Evolutionary conservation across 192 early-diverging fungal genomes (phyloP).

Genomic region (Rhizophlyctis rosea): DNA sequence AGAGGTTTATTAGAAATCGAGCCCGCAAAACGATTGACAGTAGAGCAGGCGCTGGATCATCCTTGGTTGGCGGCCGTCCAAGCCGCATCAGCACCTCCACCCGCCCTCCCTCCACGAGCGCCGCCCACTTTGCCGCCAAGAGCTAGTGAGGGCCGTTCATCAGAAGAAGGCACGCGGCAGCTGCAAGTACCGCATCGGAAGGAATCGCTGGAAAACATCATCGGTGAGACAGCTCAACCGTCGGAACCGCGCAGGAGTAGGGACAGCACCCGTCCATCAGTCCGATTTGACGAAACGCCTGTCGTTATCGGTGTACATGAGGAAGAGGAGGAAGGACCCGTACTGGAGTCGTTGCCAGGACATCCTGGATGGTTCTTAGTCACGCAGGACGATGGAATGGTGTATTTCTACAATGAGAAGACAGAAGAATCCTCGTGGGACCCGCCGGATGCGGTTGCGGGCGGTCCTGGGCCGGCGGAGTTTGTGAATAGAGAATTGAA

Average conservation of each 20-base stretch:
- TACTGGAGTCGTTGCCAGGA: background rate
- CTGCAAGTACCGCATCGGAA: background rate
- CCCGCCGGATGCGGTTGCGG: slow-evolving; percentile 1
- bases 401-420: slow-evolving; percentile 20
- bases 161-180: background rate
- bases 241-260: background rate
- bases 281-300: background rate
- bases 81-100: background rate
- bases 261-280: too few species aligned
- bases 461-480: background rate
- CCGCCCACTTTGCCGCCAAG: background rate
- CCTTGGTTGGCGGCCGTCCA: slow-evolving; percentile 62
- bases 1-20: slow-evolving; percentile 57
- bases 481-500: background rate
- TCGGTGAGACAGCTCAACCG: background rate
- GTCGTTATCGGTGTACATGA: background rate
- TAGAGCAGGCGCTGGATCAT: slow-evolving; percentile 67
- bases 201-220: background rate
- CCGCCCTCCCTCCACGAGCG: background rate
- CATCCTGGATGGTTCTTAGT: slow-evolving; percentile 19
- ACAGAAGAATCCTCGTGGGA: slow-evolving; percentile 13
- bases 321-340: background rate
- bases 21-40: slow-evolving; percentile 64
- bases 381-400: slow-evolving; percentile 15
- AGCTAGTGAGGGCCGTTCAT: background rate